phyloP scores from a whole-genome alignment of 495 filamentous ascomycete species.

The Talaromyces thailandensis region DNA sequence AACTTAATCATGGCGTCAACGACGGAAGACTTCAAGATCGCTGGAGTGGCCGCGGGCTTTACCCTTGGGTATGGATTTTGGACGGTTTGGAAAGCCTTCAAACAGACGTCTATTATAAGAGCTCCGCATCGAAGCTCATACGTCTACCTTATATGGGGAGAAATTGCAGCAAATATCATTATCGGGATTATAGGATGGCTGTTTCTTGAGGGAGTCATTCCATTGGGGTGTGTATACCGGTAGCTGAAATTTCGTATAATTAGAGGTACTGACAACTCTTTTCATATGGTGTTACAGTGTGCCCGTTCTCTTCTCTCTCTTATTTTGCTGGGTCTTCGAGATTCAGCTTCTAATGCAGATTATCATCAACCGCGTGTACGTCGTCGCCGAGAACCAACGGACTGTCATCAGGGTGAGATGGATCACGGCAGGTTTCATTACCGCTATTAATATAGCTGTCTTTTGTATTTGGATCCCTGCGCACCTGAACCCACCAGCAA shows the following conservation, averaged over 20 bases:
- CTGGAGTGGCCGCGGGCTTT: not conserved
- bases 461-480: slow-evolving; percentile 42
- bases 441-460: slow-evolving; percentile 34
- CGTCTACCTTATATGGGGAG: slow-evolving; percentile 34
- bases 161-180: slow-evolving; percentile 25
- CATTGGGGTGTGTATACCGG: slow-evolving; percentile 2
- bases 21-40: not conserved
- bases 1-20: not conserved
- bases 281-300: not conserved
- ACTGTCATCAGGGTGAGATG: slow-evolving; percentile 25
- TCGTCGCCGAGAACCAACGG: slow-evolving; percentile 23
- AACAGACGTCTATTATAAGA: not conserved
- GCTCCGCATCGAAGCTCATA: slow-evolving; percentile 11
- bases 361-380: slow-evolving; percentile 37
- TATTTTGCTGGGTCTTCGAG: slow-evolving; percentile 25
- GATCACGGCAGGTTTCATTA: slow-evolving; percentile 31
- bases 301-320: not conserved
- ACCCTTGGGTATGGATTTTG: not conserved
- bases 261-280: not conserved
- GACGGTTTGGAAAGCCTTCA: not conserved
- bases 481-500: slow-evolving; percentile 22
- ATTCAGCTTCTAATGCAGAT: slow-evolving; percentile 38
- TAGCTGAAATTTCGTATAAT: slow-evolving; percentile 1
- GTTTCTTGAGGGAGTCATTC: slow-evolving; percentile 22
- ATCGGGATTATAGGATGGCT: slow-evolving; percentile 30